These are phyloP conservation scores for Lineolata rhizophorae DNA, from an alignment of 495 filamentous ascomycete species.

Conservation along the genomic window DNA sequence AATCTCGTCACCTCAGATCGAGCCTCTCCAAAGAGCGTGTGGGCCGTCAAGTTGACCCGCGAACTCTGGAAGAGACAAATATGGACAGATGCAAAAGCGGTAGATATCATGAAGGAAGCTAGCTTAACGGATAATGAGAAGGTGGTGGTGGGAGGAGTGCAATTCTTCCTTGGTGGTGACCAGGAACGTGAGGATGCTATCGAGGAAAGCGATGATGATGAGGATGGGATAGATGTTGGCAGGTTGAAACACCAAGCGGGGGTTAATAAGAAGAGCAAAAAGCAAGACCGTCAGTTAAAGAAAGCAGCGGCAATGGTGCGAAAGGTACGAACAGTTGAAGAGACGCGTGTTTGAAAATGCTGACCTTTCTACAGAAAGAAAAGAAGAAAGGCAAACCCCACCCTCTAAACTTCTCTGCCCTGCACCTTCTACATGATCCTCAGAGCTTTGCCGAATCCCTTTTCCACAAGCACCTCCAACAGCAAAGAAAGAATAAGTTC, in stretches of 20 bases:
- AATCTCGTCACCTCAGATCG: conserved; percentile 74
- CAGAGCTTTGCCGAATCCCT: conserved; percentile 84
- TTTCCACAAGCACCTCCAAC: conserved; percentile 81
- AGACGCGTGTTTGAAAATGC: not conserved
- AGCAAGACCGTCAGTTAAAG: conserved; percentile 55
- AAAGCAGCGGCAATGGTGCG: conserved; percentile 58
- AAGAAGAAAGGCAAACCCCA: conserved; percentile 72
- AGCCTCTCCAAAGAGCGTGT: conserved; percentile 64
- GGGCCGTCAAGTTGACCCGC: conserved; percentile 78
- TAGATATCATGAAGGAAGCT: conserved; percentile 88
- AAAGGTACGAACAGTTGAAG: conserved; percentile 14
- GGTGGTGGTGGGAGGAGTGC: conserved; percentile 63
- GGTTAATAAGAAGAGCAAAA: conserved; percentile 92
- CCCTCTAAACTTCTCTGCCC: conserved; percentile 88
- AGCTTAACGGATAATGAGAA: conserved; percentile 68
- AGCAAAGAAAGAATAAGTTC: conserved; percentile 61
- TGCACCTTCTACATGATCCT: conserved; percentile 87
- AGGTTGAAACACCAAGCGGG: conserved; percentile 61
- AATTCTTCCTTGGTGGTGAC: conserved; percentile 91
- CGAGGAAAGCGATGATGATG: conserved; percentile 67
- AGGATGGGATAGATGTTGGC: conserved; percentile 53
- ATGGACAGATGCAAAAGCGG: conserved; percentile 72
- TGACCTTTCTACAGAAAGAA: conserved; percentile 31
- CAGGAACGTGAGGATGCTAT: conserved; percentile 82
- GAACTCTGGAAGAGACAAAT: conserved; percentile 78